phyloP scores from a whole-genome alignment of 192 early-diverging fungal species.

The Coemansia sp. region DNA sequence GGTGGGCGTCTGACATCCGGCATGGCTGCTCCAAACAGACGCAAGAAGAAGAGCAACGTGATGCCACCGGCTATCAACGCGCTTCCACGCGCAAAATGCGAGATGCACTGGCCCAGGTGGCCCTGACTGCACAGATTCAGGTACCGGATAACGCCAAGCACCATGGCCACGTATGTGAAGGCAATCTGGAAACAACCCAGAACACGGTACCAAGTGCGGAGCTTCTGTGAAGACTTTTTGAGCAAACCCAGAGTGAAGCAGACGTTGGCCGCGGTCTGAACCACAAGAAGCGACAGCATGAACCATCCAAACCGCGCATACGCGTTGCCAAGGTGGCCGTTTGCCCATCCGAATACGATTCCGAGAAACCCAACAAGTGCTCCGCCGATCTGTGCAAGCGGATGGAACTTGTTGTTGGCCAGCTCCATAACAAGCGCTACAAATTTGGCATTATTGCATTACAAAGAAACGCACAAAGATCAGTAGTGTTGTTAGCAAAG shows the following conservation, averaged over 20 bases:
- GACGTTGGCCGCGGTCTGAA: conserved; percentile 55
- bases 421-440: conserved; percentile 59
- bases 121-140: conserved; percentile 61
- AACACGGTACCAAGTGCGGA: conserved; percentile 32
- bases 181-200: conserved; percentile 50
- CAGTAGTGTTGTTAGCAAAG: too few relatives aligned
- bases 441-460: not conserved
- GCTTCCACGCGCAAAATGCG: conserved; percentile 68
- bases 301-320: conserved; percentile 63
- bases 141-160: conserved; percentile 62
- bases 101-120: conserved; percentile 65
- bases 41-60: conserved; percentile 46
- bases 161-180: conserved; percentile 61
- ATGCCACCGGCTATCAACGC: conserved; percentile 59
- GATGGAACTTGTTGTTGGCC: conserved; percentile 55
- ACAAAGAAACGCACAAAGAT: too few relatives aligned
- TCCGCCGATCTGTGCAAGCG: conserved; percentile 57
- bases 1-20: conserved; percentile 52
- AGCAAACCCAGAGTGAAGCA: conserved; percentile 35
- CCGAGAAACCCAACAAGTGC: conserved; percentile 53
- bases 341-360: conserved; percentile 61
- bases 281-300: conserved; percentile 49
- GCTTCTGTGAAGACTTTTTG: conserved; percentile 17
- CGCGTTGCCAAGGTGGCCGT: conserved; percentile 54
- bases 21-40: conserved; percentile 58